Conservation (phyloP, 2,329 filamentous ascomycete genomes). For the Scedosporium boydii region DNA sequence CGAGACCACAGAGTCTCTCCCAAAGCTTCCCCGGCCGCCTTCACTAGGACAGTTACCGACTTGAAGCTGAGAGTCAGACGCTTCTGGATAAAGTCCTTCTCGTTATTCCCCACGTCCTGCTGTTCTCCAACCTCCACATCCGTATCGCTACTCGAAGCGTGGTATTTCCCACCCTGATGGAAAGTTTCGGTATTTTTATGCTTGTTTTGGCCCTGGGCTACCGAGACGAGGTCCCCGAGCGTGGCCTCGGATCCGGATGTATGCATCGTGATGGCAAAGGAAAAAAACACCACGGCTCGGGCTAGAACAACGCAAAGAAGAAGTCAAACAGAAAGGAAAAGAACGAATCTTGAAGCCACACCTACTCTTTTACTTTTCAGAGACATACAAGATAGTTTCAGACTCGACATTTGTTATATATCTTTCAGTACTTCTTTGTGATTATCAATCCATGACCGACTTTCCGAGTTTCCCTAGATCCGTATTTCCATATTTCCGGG, state of each 20-base stretch:
- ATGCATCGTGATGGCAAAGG: background rate
- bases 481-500: conserved; percentile 3
- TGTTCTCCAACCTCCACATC: conserved; percentile 10
- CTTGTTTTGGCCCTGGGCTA: background rate
- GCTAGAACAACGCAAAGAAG: background rate
- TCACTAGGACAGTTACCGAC: conserved; percentile 12
- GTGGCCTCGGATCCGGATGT: background rate
- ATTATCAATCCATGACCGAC: background rate
- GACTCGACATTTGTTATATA: background rate
- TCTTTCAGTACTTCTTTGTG: background rate
- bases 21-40: conserved; percentile 12
- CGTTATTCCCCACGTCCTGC: conserved; percentile 8
- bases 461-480: conserved; percentile 1
- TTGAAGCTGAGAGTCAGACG: conserved; percentile 14
- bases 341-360: background rate
- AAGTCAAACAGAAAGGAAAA: background rate
- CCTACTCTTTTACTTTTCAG: background rate
- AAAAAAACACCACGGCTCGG: background rate
- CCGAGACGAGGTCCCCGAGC: background rate
- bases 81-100: conserved; percentile 13
- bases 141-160: conserved; percentile 12
- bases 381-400: background rate
- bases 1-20: conserved; percentile 15
- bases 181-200: background rate
- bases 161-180: background rate